Percentiles rank a stretch among this genome's conserved stretches.
Evolutionary conservation across 495 filamentous ascomycete species (phyloP).

Genomic region (Penicillium canescens): DNA sequence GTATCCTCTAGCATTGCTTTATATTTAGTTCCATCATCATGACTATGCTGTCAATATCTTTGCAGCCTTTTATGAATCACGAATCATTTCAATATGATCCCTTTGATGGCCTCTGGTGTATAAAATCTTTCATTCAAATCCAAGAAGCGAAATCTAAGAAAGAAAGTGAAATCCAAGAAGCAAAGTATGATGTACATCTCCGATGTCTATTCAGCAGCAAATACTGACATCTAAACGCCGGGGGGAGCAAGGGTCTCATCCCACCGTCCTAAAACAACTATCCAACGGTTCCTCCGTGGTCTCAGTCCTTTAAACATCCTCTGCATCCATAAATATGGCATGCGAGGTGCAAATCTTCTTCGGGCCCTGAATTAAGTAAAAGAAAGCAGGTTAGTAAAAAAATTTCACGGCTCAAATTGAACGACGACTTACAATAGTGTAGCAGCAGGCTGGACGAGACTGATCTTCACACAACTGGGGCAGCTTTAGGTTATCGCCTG

Average conservation of each 20-base stretch:
- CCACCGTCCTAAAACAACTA: neutral
- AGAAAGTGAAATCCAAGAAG: neutral
- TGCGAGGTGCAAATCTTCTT: slow-evolving; percentile 35
- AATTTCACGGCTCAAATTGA: neutral
- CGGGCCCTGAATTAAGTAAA: slow-evolving; percentile 16
- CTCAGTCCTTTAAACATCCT: slow-evolving; percentile 11
- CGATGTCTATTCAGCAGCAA: slow-evolving; percentile 10
- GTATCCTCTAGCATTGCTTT: neutral
- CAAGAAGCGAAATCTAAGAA: neutral
- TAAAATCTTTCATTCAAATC: no score
- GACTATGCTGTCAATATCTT: no score
- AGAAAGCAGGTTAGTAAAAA: slow-evolving; percentile 4
- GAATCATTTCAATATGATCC: neutral
- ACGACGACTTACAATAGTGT: slow-evolving; percentile 14
- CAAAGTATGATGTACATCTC: slow-evolving; percentile 7
- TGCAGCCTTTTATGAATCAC: no score
- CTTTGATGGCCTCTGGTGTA: neutral
- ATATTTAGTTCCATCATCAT: no score
- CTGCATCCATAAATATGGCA: slow-evolving; percentile 23
- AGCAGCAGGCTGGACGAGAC: slow-evolving; percentile 31
- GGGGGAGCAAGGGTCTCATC: neutral
- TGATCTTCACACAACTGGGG: slow-evolving; percentile 32
- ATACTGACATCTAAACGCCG: slow-evolving; percentile 15
- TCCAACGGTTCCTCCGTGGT: neutral
- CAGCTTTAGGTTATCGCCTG: slow-evolving; percentile 11